These are phyloP conservation scores for Mycena epipterygia DNA, from an alignment of 768 basidiomycete genomes.

Conservation along the genomic window DNA sequence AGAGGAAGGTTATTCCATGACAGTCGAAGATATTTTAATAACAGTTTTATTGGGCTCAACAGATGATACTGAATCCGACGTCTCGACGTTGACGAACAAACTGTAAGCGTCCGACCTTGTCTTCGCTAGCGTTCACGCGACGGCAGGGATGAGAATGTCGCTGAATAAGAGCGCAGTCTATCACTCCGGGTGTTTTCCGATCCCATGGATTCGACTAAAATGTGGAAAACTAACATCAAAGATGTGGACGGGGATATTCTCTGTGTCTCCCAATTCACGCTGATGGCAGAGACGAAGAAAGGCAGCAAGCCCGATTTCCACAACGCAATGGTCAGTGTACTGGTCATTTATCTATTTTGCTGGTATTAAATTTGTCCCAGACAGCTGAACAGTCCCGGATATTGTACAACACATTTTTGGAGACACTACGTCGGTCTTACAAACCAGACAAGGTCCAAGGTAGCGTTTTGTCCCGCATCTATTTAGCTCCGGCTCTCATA, in stretches of 20 bases:
- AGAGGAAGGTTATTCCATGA: constrained; percentile 62
- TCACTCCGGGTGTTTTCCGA: constrained; percentile 82
- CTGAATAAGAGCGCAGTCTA: constrained; percentile 60
- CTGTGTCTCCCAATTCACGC: constrained; percentile 95
- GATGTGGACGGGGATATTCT: constrained; percentile 93
- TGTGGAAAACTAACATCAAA: constrained; percentile 92
- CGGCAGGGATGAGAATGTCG: background rate
- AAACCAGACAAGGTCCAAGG: constrained; percentile 86
- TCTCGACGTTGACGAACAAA: constrained; percentile 82
- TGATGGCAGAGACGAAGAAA: constrained; percentile 89
- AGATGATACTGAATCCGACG: constrained; percentile 89
- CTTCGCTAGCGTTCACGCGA: background rate
- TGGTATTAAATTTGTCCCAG: constrained; percentile 52
- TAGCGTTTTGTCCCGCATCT: constrained; percentile 40
- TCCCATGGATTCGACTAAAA: constrained; percentile 62
- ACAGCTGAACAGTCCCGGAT: constrained; percentile 73
- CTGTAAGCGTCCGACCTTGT: constrained; percentile 64
- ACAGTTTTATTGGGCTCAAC: constrained; percentile 41
- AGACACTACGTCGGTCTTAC: constrained; percentile 75
- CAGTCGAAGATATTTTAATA: constrained; percentile 7
- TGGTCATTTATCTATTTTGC: background rate
- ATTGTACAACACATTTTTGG: constrained; percentile 81
- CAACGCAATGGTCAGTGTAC: constrained; percentile 82
- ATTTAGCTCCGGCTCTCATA: constrained; percentile 18
- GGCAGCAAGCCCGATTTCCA: constrained; percentile 95